phyloP scores from a whole-genome alignment of 192 early-diverging fungal genomes.

The Linnemannia elongata region DNA sequence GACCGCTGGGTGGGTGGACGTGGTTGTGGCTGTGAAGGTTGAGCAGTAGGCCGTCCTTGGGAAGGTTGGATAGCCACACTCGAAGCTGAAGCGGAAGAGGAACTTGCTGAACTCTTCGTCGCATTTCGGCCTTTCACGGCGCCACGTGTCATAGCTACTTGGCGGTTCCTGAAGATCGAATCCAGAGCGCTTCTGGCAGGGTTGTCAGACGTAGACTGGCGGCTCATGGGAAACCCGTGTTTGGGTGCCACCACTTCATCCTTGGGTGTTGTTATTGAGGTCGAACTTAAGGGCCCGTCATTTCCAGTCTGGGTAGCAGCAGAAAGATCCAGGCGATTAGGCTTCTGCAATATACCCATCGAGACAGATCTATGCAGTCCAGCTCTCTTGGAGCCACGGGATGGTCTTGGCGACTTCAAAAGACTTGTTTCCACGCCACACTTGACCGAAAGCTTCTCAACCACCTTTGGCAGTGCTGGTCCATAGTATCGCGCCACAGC shows the following conservation, averaged over 20 bases:
- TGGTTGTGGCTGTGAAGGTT: background rate
- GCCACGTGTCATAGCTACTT: conserved; percentile 39
- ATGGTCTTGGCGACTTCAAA: conserved; percentile 26
- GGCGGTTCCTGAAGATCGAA: conserved; percentile 47
- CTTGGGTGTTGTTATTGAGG: background rate
- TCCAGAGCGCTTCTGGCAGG: conserved; percentile 31
- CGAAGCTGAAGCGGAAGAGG: background rate
- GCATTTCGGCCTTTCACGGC: conserved; percentile 22
- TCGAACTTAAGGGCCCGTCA: background rate
- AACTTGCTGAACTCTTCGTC: background rate
- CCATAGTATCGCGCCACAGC: conserved; percentile 39
- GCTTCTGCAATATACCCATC: conserved; percentile 44
- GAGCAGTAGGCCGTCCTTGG: background rate
- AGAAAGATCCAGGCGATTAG: conserved; percentile 19
- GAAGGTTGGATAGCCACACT: background rate
- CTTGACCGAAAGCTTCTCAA: conserved; percentile 35
- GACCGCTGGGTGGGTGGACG: background rate
- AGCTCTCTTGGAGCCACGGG: conserved; percentile 12
- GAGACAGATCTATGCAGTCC: conserved; percentile 30
- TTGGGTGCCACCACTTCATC: conserved; percentile 12
- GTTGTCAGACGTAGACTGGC: conserved; percentile 33
- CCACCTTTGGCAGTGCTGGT: conserved; percentile 28
- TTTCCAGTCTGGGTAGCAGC: background rate
- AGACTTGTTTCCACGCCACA: conserved; percentile 38
- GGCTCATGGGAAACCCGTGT: conserved; percentile 18